Conservation (phyloP, 495 filamentous ascomycete species). For the Hypoxylon crocopeplum region DNA sequence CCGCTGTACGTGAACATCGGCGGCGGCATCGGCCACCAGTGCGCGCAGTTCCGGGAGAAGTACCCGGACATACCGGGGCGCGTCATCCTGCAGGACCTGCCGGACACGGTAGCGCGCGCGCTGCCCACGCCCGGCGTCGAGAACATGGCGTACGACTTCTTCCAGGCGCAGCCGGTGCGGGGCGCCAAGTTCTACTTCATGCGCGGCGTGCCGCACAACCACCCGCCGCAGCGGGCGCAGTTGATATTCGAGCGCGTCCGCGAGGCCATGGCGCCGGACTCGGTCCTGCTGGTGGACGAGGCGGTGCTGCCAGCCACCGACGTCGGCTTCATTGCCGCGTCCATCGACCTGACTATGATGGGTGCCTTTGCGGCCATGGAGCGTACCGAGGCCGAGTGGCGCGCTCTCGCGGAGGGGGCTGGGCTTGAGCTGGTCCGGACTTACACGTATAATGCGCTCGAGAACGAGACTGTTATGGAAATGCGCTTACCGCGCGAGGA, state of each 20-base stretch:
- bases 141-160: conserved; percentile 40
- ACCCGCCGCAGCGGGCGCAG: conserved; percentile 45
- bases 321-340: conserved; percentile 45
- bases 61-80: conserved; percentile 48
- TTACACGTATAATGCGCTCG: no score
- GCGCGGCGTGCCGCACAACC: conserved; percentile 55
- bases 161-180: conserved; percentile 28
- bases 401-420: no score
- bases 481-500: no score
- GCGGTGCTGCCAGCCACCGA: conserved; percentile 45
- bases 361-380: no score
- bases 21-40: conserved; percentile 52
- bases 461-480: no score
- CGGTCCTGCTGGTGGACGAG: conserved; percentile 52
- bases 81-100: conserved; percentile 57
- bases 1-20: conserved; percentile 26
- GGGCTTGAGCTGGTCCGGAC: no score
- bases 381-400: no score
- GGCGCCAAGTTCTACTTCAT: conserved; percentile 55
- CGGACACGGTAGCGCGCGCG: conserved; percentile 37
- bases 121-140: conserved; percentile 1
- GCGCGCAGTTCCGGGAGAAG: conserved; percentile 45
- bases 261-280: conserved; percentile 44
- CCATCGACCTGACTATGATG: conserved; percentile 43
- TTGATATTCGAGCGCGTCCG: conserved; percentile 45